These are phyloP conservation scores for Trichophyton verrucosum DNA, from an alignment of 2,329 filamentous ascomycete species.

Conservation along the genomic window DNA sequence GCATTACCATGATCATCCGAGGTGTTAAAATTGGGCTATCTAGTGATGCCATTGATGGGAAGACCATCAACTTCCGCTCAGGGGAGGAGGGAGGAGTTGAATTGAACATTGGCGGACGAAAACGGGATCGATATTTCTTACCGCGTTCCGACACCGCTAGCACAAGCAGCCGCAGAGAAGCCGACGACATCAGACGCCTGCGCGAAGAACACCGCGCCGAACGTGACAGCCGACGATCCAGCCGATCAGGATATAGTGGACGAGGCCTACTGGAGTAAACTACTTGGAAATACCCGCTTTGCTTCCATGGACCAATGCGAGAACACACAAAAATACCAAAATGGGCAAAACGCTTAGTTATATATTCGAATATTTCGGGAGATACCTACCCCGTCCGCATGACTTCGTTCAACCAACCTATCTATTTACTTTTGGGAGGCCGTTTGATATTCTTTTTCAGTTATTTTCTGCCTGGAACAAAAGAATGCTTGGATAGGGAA, in stretches of 20 bases:
- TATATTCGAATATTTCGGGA: neutral
- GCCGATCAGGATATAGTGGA: constrained; percentile 27
- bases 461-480: neutral
- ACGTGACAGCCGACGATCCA: constrained; percentile 26
- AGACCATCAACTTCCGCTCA: constrained; percentile 29
- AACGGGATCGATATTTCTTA: constrained; percentile 27
- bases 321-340: neutral
- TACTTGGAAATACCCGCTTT: neutral
- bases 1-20: constrained; percentile 29
- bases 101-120: constrained; percentile 27
- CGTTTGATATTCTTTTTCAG: neutral
- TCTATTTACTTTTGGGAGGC: constrained; percentile 2
- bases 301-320: neutral
- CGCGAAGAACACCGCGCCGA: constrained; percentile 28
- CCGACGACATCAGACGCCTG: constrained; percentile 23
- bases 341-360: neutral
- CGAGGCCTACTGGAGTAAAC: constrained; percentile 16
- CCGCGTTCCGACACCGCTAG: constrained; percentile 26
- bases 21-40: constrained; percentile 30
- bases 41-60: constrained; percentile 26
- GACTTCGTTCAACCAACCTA: neutral
- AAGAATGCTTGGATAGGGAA: neutral
- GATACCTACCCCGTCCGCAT: neutral
- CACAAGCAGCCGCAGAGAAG: constrained; percentile 20
- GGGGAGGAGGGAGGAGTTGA: constrained; percentile 28